Percentiles rank a stretch among this genome's conserved stretches.
Evolutionary conservation across 2,329 filamentous ascomycete species (phyloP).

Genomic region (Colletotrichum plurivorum): DNA sequence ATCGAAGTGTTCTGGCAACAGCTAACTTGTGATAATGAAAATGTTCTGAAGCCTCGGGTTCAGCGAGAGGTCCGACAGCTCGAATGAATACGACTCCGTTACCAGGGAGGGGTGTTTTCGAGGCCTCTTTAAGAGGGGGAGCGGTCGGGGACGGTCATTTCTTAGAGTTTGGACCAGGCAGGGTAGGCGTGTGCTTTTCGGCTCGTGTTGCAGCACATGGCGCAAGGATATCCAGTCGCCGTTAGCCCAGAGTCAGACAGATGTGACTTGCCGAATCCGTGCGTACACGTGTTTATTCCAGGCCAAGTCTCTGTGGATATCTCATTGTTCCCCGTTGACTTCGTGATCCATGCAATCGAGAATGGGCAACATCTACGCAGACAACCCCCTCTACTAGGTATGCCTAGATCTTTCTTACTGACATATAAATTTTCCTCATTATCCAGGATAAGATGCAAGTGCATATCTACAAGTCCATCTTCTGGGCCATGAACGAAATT

Average conservation of each 20-base stretch:
- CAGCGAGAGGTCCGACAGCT: no score
- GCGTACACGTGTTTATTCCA: neutral
- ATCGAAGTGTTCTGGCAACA: no score
- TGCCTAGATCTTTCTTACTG: no score
- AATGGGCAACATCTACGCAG: no score
- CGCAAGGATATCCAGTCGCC: neutral
- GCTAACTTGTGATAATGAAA: no score
- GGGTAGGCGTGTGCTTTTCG: neutral
- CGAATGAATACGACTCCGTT: no score
- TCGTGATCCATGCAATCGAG: neutral
- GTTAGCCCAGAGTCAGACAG: neutral
- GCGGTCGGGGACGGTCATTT: neutral
- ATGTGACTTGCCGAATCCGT: neutral
- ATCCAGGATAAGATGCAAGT: no score
- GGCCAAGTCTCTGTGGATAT: neutral
- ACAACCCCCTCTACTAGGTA: no score
- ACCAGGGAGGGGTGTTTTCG: neutral
- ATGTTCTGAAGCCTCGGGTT: no score
- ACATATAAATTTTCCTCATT: no score
- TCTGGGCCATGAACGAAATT: constrained; percentile 1
- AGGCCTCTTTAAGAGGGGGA: neutral
- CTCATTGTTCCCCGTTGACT: neutral
- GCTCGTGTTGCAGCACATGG: constrained; percentile 3
- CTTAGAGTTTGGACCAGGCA: constrained; percentile 5
- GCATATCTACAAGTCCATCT: neutral